Conservation (phyloP, 148 eudicot species). For the Fagopyrum esculentum region DNA sequence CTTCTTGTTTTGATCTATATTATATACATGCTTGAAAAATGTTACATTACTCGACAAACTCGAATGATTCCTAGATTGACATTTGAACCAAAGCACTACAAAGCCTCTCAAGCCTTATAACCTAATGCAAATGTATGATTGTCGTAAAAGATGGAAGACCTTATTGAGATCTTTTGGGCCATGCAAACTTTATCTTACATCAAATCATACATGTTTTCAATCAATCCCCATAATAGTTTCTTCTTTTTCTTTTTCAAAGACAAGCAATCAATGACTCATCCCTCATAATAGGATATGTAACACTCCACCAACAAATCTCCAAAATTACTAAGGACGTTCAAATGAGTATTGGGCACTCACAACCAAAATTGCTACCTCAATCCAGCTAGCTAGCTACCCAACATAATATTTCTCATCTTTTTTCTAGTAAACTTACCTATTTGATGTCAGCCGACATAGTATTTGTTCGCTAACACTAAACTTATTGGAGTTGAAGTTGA, state of each 20-base stretch:
- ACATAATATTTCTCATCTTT: neutral
- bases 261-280: neutral
- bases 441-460: no score
- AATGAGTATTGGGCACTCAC: neutral
- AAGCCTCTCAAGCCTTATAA: no score
- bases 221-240: neutral
- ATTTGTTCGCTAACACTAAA: no score
- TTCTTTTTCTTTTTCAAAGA: neutral
- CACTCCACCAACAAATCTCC: neutral
- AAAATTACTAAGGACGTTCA: neutral
- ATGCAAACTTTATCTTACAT: neutral
- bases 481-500: no score
- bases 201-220: neutral
- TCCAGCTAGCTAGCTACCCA: neutral
- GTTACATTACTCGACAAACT: neutral
- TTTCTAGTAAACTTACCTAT: no score
- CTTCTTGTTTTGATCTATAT: no score
- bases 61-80: neutral
- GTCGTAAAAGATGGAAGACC: neutral
- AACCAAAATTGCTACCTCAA: neutral
- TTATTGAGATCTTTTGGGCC: neutral
- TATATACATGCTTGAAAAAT: no score
- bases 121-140: neutral
- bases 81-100: neutral
- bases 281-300: neutral